Evolutionary conservation across 768 basidiomycete genomes (phyloP), one percentile per base, ranked within the genome.

Genomic region (Amanita thiersii): DNA sequence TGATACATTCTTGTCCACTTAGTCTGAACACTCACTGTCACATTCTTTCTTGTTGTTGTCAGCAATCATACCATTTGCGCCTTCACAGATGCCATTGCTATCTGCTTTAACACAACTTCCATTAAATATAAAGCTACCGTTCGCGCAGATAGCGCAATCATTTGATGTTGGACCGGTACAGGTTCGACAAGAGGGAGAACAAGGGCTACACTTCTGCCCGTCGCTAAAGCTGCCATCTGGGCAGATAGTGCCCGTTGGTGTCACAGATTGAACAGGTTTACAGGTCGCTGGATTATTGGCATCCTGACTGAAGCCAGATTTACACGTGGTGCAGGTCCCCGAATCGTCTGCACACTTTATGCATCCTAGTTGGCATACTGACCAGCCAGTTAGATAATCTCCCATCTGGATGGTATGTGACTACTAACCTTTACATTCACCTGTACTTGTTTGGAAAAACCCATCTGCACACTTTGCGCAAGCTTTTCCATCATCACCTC

Each of bases 21-120:
- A 37, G 15, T 12, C 34, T 25, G 9, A 19, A 39, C 28, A 70
- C 83, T 59, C 52, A 89, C 88, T 74, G 53, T 92, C 86, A 54
- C 90, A 93, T 51, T 79, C 76, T n/a, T 72, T 64, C 62, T 90
- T 92, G 55, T 73, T 70, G 50, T 87, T 88, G 50, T 94, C 84
- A 15, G 78, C 87, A 25, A 92, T 73, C 47, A 86, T 63, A 34
- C 60, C 60, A 49, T 67, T 73, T 7, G 84, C 71, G 5, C 78
- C 79, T 33, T 73, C 63, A 61, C 91, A 94, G 6, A 86, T 75
- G 2, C 91, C 91, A 46, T 74, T 69, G 11, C 60, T 60, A 53
- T 79, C 73, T 23, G 80, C 66, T 35, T 68, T 58, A 12, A 90
- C 85, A 55, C 91, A 92, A 33, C 56, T 66, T 0, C 86, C 84